A percentile compares a stretch with the other conserved stretches of the same genome.
Evolutionary conservation across 2,329 filamentous ascomycete species (phyloP).

Genomic region (Microdochium nivale): DNA sequence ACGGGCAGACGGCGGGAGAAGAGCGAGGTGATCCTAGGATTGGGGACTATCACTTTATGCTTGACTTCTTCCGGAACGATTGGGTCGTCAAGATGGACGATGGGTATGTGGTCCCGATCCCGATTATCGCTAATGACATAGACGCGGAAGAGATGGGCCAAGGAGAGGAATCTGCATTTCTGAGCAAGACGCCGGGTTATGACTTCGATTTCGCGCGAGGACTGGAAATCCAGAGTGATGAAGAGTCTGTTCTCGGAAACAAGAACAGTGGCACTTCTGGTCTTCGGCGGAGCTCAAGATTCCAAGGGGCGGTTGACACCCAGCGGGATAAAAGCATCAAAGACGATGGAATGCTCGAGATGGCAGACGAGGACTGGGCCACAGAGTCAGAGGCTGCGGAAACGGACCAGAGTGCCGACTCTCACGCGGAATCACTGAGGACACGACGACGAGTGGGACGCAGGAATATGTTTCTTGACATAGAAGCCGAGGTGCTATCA

Average conservation of each 20-base stretch:
- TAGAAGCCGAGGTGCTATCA: not conserved
- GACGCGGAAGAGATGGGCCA: not conserved
- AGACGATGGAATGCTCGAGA: too few relatives aligned
- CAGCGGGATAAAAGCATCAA: too few relatives aligned
- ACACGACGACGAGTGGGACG: too few relatives aligned
- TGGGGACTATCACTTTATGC: not conserved
- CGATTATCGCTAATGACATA: not conserved
- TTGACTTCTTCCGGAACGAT: not conserved
- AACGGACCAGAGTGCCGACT: too few relatives aligned
- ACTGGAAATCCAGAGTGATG: not conserved
- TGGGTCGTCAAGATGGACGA: not conserved
- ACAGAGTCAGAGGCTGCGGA: too few relatives aligned
- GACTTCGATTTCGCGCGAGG: not conserved
- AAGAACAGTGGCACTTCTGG: too few relatives aligned
- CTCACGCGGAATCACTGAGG: too few relatives aligned
- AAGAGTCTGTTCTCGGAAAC: too few relatives aligned
- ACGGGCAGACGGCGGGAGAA: not conserved
- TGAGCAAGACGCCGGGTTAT: not conserved
- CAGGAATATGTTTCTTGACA: not conserved
- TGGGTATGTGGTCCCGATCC: not conserved
- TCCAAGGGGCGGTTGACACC: too few relatives aligned
- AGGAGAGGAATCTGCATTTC: not conserved
- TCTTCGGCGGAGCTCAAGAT: too few relatives aligned
- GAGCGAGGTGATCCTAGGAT: not conserved
- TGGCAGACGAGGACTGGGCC: too few relatives aligned